A percentile compares a stretch with the other conserved stretches of the same genome.
Evolutionary conservation across 495 filamentous ascomycete species (phyloP).

Genomic region (Aspergillus conjunctus): DNA sequence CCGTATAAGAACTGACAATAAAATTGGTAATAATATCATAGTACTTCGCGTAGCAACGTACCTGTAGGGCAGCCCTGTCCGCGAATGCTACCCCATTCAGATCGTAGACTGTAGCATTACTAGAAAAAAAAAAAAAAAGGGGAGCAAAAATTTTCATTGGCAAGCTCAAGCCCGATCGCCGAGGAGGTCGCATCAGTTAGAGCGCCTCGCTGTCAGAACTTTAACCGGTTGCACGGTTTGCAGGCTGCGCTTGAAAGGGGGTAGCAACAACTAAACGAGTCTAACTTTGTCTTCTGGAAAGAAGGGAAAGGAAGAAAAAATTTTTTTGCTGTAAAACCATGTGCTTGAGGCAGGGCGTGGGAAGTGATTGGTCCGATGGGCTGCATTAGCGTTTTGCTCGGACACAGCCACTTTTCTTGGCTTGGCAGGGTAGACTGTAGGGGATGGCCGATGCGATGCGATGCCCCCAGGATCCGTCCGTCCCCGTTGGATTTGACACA

Average conservation of each 20-base stretch:
- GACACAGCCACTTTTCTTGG: background rate
- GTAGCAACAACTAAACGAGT: background rate
- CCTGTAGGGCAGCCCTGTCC: background rate
- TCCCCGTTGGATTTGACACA: too few species aligned
- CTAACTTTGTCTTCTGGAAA: background rate
- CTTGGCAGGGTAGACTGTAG: too few species aligned
- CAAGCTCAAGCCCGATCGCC: background rate
- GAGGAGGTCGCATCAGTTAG: background rate
- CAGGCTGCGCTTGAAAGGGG: background rate
- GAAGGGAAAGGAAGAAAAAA: background rate
- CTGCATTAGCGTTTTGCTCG: background rate
- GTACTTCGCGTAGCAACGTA: too few species aligned
- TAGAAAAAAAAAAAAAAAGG: background rate
- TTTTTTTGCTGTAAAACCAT: background rate
- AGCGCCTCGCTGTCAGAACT: conserved; percentile 11
- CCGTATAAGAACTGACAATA: background rate
- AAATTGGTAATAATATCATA: background rate
- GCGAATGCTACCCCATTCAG: background rate
- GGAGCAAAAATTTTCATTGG: conserved; percentile 14
- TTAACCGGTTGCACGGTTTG: conserved; percentile 3
- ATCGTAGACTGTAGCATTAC: background rate
- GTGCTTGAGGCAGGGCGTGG: background rate
- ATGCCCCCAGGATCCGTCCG: too few species aligned
- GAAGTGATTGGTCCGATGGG: background rate
- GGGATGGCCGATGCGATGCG: too few species aligned